Percentiles rank a stretch among this genome's conserved stretches.
phyloP scores from a whole-genome alignment of 345 rosid species.

The Rubroshorea leprosula region DNA sequence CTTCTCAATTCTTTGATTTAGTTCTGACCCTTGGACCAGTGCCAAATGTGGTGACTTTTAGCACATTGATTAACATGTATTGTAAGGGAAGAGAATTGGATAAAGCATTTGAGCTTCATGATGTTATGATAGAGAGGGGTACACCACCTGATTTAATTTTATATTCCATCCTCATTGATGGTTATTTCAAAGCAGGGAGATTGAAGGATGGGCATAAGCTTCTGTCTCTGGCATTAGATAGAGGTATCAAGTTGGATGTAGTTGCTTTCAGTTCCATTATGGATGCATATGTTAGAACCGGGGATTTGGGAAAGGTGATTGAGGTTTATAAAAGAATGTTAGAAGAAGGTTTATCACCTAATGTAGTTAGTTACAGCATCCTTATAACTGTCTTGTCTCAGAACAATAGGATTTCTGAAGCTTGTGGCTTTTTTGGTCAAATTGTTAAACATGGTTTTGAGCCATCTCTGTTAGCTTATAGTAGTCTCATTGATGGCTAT shows the following conservation, averaged over 20 bases:
- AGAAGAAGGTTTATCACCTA: conserved; percentile 37
- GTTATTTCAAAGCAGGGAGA: conserved; percentile 39
- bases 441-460: conserved; percentile 35
- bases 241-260: conserved; percentile 36
- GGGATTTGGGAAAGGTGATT: conserved; percentile 29
- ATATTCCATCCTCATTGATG: conserved; percentile 43
- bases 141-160: conserved; percentile 35
- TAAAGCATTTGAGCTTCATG: conserved; percentile 31
- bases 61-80: conserved; percentile 39
- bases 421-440: conserved; percentile 40
- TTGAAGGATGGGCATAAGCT: conserved; percentile 37
- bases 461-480: conserved; percentile 39
- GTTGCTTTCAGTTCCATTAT: conserved; percentile 36
- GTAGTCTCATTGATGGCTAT: conserved; percentile 43
- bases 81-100: conserved; percentile 40
- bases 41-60: conserved; percentile 42
- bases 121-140: conserved; percentile 26
- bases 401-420: conserved; percentile 31
- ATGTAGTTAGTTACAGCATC: conserved; percentile 36
- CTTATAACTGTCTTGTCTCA: conserved; percentile 42
- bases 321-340: conserved; percentile 30
- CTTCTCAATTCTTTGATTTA: conserved; percentile 27
- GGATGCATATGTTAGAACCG: conserved; percentile 29
- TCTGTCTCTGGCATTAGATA: conserved; percentile 28
- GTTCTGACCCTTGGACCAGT: conserved; percentile 34